Evolutionary conservation across 768 basidiomycete species (phyloP).

Genomic region (Dendrothele bispora): DNA sequence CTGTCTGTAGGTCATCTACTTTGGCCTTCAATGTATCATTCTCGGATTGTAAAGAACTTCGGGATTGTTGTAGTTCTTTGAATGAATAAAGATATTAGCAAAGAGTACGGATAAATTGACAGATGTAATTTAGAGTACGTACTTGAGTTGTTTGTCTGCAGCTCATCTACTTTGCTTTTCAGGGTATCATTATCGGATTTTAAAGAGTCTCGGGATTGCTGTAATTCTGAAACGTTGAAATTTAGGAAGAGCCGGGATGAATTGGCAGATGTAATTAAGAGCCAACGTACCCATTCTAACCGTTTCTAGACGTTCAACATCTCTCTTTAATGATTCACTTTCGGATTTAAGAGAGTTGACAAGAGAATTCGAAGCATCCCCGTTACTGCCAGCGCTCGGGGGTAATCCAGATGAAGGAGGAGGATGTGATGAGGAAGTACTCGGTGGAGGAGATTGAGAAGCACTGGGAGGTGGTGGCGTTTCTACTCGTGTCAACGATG

Average conservation of each 20-base stretch:
- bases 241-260: background rate
- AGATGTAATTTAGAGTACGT: background rate
- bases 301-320: conserved; percentile 15
- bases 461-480: conserved; percentile 34
- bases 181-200: conserved; percentile 4
- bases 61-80: conserved; percentile 16
- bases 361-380: too few relatives aligned
- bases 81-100: conserved; percentile 5
- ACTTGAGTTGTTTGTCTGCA: background rate
- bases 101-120: background rate
- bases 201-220: background rate
- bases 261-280: background rate
- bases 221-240: background rate
- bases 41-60: conserved; percentile 23
- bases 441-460: conserved; percentile 16
- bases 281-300: conserved; percentile 10
- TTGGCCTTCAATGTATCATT: conserved; percentile 25
- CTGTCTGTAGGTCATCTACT: conserved; percentile 27
- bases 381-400: too few relatives aligned
- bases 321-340: conserved; percentile 19
- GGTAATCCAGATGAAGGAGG: too few relatives aligned
- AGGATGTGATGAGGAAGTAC: conserved; percentile 13
- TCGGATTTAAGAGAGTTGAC: conserved; percentile 19
- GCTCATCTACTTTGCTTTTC: background rate
- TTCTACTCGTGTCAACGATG: conserved; percentile 50